A percentile compares a stretch with the other conserved stretches of the same genome.
Evolutionary conservation across 495 filamentous ascomycete genomes (phyloP).

Genomic region (Copromyces sp.): DNA sequence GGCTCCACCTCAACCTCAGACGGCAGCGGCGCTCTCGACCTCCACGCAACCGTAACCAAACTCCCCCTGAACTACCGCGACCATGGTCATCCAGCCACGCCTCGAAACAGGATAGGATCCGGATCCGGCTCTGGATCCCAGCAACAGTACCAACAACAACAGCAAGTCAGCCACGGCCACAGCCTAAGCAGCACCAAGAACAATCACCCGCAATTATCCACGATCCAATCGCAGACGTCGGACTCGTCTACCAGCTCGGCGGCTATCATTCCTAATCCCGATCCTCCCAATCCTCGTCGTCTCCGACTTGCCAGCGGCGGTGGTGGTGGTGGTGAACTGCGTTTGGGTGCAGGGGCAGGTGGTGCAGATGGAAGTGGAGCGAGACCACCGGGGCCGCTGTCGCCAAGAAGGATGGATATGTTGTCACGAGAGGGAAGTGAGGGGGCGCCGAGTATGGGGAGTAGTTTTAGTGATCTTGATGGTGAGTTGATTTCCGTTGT

Average conservation of each 20-base stretch:
- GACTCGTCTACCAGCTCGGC: conserved; percentile 55
- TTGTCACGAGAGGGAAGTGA: conserved; percentile 63
- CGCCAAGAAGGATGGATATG: conserved; percentile 48
- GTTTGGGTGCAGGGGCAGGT: background rate
- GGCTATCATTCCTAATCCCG: conserved; percentile 25
- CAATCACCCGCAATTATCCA: background rate
- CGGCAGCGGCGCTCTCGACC: conserved; percentile 35
- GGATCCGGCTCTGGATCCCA: background rate
- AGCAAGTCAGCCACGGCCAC: conserved; percentile 7
- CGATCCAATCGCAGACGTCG: conserved; percentile 34
- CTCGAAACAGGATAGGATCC: conserved; percentile 8
- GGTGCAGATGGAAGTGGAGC: background rate
- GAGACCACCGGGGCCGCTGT: conserved; percentile 12
- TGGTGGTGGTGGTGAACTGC: background rate
- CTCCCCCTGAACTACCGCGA: conserved; percentile 42
- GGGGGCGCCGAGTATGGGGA: conserved; percentile 91
- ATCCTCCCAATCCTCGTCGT: conserved; percentile 2
- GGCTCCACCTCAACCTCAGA: conserved; percentile 2
- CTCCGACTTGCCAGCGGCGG: background rate
- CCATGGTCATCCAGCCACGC: conserved; percentile 23
- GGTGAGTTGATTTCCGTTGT: conserved; percentile 39
- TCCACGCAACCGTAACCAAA: conserved; percentile 41
- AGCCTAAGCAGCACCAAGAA: background rate
- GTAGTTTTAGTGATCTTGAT: conserved; percentile 94
- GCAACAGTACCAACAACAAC: conserved; percentile 23